Conservation (phyloP, 495 filamentous ascomycete species). For the Hapsidospora chrysogenum region DNA sequence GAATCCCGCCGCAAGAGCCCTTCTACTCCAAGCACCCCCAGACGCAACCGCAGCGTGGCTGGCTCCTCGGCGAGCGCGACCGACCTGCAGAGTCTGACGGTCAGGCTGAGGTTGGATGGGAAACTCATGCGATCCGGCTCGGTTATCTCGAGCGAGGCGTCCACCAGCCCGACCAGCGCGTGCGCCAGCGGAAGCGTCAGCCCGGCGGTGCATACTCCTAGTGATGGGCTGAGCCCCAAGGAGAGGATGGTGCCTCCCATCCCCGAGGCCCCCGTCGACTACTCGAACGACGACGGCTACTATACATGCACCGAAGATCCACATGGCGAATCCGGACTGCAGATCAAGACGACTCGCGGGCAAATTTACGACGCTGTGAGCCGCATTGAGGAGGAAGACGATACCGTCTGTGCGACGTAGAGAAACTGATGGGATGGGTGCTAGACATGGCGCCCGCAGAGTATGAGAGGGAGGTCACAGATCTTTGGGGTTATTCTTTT, state of each 20-base stretch:
- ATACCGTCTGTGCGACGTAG: no score
- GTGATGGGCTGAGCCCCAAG: neutral
- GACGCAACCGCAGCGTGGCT: no score
- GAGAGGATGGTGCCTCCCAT: neutral
- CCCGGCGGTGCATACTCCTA: neutral
- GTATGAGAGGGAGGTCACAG: no score
- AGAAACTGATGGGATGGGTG: no score
- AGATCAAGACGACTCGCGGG: neutral
- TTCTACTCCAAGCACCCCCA: no score
- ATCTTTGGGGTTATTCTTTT: no score
- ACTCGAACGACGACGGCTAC: neutral
- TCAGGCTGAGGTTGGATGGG: no score
- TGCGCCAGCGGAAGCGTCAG: neutral
- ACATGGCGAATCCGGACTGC: neutral
- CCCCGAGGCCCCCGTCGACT: neutral
- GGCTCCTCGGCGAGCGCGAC: no score
- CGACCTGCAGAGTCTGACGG: neutral
- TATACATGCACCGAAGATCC: neutral
- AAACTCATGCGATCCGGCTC: neutral
- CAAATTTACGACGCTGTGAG: neutral
- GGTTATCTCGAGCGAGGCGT: constrained; percentile 1
- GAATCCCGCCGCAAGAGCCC: neutral
- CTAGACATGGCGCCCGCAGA: no score
- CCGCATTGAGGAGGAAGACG: neutral
- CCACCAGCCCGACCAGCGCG: neutral